Evolutionary conservation across 2,329 filamentous ascomycete genomes (phyloP).

Genomic region (Alternaria solani): DNA sequence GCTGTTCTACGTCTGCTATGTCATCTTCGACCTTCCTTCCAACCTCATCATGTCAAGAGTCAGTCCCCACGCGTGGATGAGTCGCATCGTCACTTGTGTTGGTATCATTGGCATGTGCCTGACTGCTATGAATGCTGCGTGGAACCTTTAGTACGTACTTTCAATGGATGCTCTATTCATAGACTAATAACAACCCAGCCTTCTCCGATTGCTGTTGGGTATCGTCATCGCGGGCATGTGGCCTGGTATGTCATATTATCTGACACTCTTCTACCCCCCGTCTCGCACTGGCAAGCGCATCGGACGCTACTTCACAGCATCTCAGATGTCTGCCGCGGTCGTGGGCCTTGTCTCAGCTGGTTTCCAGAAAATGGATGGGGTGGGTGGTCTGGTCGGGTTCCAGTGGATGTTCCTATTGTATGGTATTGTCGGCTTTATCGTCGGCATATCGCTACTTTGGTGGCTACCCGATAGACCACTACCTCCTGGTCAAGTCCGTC

Average conservation of each 20-base stretch:
- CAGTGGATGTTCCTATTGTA: constrained; percentile 95
- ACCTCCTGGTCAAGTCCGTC: constrained; percentile 70
- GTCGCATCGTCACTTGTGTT: constrained; percentile 86
- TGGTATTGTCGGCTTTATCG: constrained; percentile 74
- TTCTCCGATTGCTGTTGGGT: constrained; percentile 85
- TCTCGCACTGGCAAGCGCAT: constrained; percentile 87
- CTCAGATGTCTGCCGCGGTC: constrained; percentile 87
- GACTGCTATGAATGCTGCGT: constrained; percentile 79
- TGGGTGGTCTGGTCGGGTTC: constrained; percentile 78
- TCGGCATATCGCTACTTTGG: constrained; percentile 80
- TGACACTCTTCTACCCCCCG: constrained; percentile 90
- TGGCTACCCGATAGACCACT: constrained; percentile 88
- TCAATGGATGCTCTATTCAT: not conserved
- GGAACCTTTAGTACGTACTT: constrained; percentile 77
- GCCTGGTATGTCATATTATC: constrained; percentile 93
- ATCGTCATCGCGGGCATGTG: constrained; percentile 93
- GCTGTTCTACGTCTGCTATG: constrained; percentile 91
- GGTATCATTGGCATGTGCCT: constrained; percentile 85
- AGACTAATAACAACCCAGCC: constrained; percentile 42
- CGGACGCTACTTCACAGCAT: constrained; percentile 87
- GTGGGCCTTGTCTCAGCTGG: constrained; percentile 89
- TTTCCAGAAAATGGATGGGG: constrained; percentile 89
- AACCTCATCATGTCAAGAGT: constrained; percentile 88
- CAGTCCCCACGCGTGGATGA: constrained; percentile 90
- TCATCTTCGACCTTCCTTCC: constrained; percentile 86